Base-by-base conservation (phyloP, 148 eudicot species). In the Rhododendron simsii region DNA sequence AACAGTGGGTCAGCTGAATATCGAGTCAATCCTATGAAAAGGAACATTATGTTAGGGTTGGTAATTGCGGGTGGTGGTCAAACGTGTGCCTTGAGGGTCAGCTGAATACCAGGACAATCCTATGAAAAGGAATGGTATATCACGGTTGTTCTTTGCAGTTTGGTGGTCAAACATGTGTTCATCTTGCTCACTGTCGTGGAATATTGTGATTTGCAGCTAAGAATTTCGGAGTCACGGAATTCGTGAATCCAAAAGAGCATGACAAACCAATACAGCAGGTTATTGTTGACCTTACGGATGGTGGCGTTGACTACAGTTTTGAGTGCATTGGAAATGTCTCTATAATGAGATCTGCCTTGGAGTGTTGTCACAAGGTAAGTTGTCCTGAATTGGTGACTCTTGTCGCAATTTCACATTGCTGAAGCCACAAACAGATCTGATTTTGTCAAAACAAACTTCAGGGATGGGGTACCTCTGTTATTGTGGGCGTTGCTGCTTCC, bases 391-490 rank as follows among this genome's bases (percentile, higher is more conserved):
- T 83, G 44, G 18, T 11, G 1, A 71, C 84, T 21, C 44, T 50
- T 13, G n/a, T 21, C 2, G 33, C 28, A 6, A 41, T 71, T 26
- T 59, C 55, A 45, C 20, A 5, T 81, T 74, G 53, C 45, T 84
- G 86, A 18, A 23, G 15, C 57, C 11, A 12, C 4, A 41, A 44
- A 53, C 4, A 55, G 2, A 51, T 44, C 45, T 48, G 45, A 55
- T 65, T 48, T 61, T 41, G 37, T 85, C 67, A 41, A 81, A 85
- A 50, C 78, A 78, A 59, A 9, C 51, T 76, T 87, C 85, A 97
- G 99, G 99, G 99, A 2, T 97, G 99, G 99, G 99, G 99, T 81
- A 97, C 98, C 57, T 95, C 99, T 28, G 98, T 97, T 79, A 94
- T 97, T 51, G 99, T 97, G 86, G 99, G 99, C 88, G 99, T 97